These are phyloP conservation scores for Plasmodium knowlesi DNA, from an alignment of 169 alveolate species.

Conservation along the genomic window DNA sequence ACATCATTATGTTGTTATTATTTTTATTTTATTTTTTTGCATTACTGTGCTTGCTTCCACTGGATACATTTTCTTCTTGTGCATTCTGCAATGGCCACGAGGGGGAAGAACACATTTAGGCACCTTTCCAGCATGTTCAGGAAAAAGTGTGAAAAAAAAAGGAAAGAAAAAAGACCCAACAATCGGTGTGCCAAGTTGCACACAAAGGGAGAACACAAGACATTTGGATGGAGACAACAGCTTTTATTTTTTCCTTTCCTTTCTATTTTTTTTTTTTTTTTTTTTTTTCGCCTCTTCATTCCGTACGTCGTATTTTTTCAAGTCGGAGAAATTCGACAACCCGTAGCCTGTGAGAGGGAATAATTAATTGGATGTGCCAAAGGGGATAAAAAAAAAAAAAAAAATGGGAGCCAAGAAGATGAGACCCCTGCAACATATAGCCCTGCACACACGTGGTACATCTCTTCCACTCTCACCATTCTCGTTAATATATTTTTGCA, in stretches of 20 bases:
- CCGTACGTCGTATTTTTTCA: slow-evolving; percentile 10
- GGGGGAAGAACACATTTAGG: not conserved
- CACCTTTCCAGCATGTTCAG: not conserved
- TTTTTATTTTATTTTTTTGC: not conserved
- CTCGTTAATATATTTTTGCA: slow-evolving; percentile 63
- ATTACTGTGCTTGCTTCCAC: slow-evolving; percentile 4
- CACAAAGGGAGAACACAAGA: not conserved
- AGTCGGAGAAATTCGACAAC: slow-evolving; percentile 10
- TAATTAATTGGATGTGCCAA: not conserved
- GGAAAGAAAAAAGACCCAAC: not conserved
- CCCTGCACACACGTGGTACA: not conserved
- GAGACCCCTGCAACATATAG: not conserved
- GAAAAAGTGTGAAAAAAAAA: not conserved
- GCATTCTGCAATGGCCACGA: not conserved
- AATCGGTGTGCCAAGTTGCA: not conserved
- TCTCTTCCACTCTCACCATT: slow-evolving; percentile 4
- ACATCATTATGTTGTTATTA: not conserved
- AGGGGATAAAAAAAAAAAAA: not conserved
- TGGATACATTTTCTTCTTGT: not conserved
- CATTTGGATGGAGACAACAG: not conserved
- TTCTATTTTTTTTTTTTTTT: not conserved
- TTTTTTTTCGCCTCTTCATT: not conserved
- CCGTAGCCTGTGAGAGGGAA: slow-evolving; percentile 8
- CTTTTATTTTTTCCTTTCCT: not conserved
- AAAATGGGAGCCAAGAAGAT: not conserved